A percentile compares a stretch with the other conserved stretches of the same genome.
phyloP scores from a whole-genome alignment of 805 yeast genomes.

The Helenozyma rhizophorensis region DNA sequence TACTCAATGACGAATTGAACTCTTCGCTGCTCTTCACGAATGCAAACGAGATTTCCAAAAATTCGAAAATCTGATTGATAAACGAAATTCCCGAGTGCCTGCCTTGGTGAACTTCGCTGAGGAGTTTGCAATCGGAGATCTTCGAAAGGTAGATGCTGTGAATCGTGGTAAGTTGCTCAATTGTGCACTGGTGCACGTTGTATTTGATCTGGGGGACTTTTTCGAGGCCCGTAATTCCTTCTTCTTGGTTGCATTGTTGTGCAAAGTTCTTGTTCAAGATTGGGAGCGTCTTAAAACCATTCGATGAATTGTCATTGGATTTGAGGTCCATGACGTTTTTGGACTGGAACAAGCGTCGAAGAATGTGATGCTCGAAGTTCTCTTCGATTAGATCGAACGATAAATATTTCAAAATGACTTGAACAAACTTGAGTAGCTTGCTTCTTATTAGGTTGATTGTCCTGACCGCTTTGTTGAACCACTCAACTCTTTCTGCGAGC shows the following conservation, averaged over 20 bases:
- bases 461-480: constrained; percentile 29
- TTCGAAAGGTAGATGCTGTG: constrained; percentile 11
- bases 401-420: constrained; percentile 36
- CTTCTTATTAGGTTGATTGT: constrained; percentile 35
- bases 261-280: constrained; percentile 8
- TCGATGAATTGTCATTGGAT: neutral
- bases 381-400: constrained; percentile 45
- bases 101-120: constrained; percentile 29
- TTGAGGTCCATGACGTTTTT: constrained; percentile 1
- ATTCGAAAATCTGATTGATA: constrained; percentile 29
- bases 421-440: constrained; percentile 39
- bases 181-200: constrained; percentile 10
- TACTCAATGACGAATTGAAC: constrained; percentile 22
- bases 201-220: constrained; percentile 1
- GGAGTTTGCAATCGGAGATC: constrained; percentile 27
- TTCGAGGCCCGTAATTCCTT: constrained; percentile 1
- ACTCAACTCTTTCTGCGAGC: constrained; percentile 10
- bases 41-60: constrained; percentile 27
- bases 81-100: constrained; percentile 24
- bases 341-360: constrained; percentile 19
- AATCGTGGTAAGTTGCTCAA: constrained; percentile 12
- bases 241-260: neutral
- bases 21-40: constrained; percentile 35
- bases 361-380: constrained; percentile 25
- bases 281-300: constrained; percentile 4